These are phyloP conservation scores for Lachnum nothofagi DNA, from an alignment of 2,329 filamentous ascomycete species.

Conservation along the genomic window DNA sequence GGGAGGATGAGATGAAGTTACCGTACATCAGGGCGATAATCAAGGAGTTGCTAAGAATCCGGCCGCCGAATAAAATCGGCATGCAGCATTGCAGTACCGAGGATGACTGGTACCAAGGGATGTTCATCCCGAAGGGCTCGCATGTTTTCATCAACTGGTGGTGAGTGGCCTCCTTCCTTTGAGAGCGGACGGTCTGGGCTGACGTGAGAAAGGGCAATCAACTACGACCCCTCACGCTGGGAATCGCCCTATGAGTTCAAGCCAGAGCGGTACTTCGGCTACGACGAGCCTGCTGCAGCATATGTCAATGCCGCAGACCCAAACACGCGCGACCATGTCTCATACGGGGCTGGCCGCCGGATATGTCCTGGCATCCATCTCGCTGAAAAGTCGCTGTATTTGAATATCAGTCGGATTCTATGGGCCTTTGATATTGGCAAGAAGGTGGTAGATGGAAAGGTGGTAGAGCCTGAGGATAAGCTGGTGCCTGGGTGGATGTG, in stretches of 20 bases:
- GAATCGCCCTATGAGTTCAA: slow-evolving; percentile 40
- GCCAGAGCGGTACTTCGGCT: slow-evolving; percentile 35
- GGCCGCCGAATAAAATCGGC: slow-evolving; percentile 32
- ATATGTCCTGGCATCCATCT: slow-evolving; percentile 34
- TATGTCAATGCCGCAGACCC: slow-evolving; percentile 27
- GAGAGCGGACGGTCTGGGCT: background rate
- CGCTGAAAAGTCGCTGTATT: slow-evolving; percentile 31
- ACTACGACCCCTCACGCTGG: slow-evolving; percentile 37
- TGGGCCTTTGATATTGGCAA: slow-evolving; percentile 32
- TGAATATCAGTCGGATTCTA: slow-evolving; percentile 29
- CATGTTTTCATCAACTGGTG: slow-evolving; percentile 37
- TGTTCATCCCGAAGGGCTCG: slow-evolving; percentile 37
- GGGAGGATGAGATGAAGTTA: slow-evolving; percentile 34
- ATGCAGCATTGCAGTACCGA: slow-evolving; percentile 29
- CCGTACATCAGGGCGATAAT: slow-evolving; percentile 39
- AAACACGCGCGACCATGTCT: slow-evolving; percentile 27
- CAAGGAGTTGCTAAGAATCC: slow-evolving; percentile 41
- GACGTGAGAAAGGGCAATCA: slow-evolving; percentile 31
- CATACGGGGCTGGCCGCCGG: slow-evolving; percentile 32
- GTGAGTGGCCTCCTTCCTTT: slow-evolving; percentile 8
- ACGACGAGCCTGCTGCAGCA: slow-evolving; percentile 7
- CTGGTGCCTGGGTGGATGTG: slow-evolving; percentile 33
- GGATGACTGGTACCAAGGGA: slow-evolving; percentile 34
- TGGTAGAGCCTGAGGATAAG: slow-evolving; percentile 7
- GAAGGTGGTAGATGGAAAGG: slow-evolving; percentile 16